A percentile compares a stretch with the other conserved stretches of the same genome.
Conservation (phyloP, 2,329 filamentous ascomycete species). For the Fusarium sp. region DNA sequence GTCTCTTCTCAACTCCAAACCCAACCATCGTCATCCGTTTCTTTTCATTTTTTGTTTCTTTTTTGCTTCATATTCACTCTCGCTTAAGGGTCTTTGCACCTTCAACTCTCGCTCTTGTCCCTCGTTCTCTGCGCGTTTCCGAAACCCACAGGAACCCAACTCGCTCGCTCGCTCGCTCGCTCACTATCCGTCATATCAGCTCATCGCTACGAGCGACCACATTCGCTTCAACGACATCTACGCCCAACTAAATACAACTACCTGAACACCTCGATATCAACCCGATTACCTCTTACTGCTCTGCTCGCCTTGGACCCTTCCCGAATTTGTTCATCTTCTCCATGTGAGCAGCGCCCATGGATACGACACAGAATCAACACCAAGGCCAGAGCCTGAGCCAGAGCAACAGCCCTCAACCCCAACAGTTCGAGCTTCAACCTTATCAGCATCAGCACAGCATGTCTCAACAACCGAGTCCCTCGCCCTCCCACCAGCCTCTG, state of each 20-base stretch:
- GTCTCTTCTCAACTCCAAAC: slow-evolving; percentile 36
- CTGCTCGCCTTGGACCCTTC: slow-evolving; percentile 27
- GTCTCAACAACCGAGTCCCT: slow-evolving; percentile 43
- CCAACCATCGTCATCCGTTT: slow-evolving; percentile 23
- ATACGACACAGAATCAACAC: slow-evolving; percentile 43
- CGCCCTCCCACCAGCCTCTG: slow-evolving; percentile 42
- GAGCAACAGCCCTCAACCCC: slow-evolving; percentile 45
- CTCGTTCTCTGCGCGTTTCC: slow-evolving; percentile 33
- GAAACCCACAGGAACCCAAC: slow-evolving; percentile 14
- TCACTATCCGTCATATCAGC: slow-evolving; percentile 29
- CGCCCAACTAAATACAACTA: slow-evolving; percentile 2
- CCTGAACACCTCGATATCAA: neutral
- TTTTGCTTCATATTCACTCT: slow-evolving; percentile 33
- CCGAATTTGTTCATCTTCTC: slow-evolving; percentile 44
- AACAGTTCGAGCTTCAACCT: slow-evolving; percentile 32
- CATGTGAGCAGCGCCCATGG: slow-evolving; percentile 48
- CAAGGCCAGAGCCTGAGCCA: slow-evolving; percentile 28
- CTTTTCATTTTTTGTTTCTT: slow-evolving; percentile 28
- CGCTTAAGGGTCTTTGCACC: slow-evolving; percentile 35
- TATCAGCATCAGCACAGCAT: slow-evolving; percentile 39
- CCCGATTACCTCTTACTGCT: slow-evolving; percentile 9
- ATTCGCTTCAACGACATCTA: slow-evolving; percentile 32
- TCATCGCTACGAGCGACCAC: slow-evolving; percentile 32
- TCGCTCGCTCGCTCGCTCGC: slow-evolving; percentile 7
- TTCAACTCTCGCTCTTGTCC: slow-evolving; percentile 38